A percentile compares a stretch with the other conserved stretches of the same genome.
Evolutionary conservation across 2,329 filamentous ascomycete species (phyloP).

Genomic region (Zasmidium citrigriseum): DNA sequence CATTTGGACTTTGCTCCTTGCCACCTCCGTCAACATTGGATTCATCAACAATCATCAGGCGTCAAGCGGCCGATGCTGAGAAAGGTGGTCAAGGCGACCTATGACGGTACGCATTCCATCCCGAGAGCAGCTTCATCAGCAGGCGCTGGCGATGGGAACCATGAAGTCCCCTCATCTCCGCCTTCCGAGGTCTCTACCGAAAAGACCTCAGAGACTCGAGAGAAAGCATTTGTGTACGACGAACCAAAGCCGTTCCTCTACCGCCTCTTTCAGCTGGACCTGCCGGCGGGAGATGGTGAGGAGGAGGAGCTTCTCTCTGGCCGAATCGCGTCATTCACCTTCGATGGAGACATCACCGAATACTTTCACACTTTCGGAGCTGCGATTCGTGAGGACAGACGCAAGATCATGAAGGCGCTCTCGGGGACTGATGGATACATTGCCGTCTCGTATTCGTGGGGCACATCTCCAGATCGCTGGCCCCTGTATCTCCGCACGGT

Average conservation of each 20-base stretch:
- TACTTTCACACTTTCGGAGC: not conserved
- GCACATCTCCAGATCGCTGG: not conserved
- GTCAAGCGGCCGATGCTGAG: too few relatives aligned
- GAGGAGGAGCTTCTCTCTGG: not conserved
- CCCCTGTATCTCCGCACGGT: not conserved
- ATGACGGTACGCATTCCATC: too few relatives aligned
- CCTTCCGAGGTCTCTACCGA: too few relatives aligned
- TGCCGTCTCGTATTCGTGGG: not conserved
- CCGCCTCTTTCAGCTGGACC: not conserved
- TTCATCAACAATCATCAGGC: too few relatives aligned
- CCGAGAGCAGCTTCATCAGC: too few relatives aligned
- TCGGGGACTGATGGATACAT: not conserved
- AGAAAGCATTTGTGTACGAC: not conserved
- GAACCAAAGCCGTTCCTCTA: not conserved
- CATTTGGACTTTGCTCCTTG: too few relatives aligned
- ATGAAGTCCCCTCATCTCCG: too few relatives aligned
- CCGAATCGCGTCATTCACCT: not conserved
- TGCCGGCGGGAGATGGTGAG: not conserved
- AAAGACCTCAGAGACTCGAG: too few relatives aligned
- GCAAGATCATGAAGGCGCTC: not conserved
- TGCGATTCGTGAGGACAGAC: not conserved
- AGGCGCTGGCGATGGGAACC: too few relatives aligned
- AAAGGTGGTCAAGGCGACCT: too few relatives aligned
- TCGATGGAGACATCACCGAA: not conserved
- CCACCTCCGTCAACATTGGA: too few relatives aligned